These are phyloP conservation scores for Pythium monospermum DNA, from an alignment of 352 stramenopile species.

Conservation along the genomic window DNA sequence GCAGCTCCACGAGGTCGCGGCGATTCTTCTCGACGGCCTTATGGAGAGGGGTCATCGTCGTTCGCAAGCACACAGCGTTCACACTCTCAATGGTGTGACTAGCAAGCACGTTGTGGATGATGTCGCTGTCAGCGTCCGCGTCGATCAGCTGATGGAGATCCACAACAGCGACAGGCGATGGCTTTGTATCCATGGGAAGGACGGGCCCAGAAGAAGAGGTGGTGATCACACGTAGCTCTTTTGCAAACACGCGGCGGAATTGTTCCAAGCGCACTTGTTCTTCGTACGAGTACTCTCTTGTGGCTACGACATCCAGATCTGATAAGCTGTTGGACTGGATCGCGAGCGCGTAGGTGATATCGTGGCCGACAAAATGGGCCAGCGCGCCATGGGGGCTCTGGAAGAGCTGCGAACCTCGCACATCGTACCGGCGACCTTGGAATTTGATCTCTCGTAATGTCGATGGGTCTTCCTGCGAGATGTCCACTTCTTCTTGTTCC, in stretches of 20 bases:
- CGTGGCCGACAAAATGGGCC: constrained; percentile 51
- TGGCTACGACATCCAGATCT: constrained; percentile 32
- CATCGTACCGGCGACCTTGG: constrained; percentile 51
- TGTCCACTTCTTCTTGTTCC: constrained; percentile 22
- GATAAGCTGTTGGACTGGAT: constrained; percentile 32
- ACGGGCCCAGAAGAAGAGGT: too few species aligned
- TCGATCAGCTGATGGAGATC: constrained; percentile 46
- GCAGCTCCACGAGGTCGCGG: constrained; percentile 38
- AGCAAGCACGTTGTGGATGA: constrained; percentile 7
- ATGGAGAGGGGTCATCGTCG: constrained; percentile 59
- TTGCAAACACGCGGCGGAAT: constrained; percentile 41
- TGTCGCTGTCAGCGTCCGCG: constrained; percentile 18
- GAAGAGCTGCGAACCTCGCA: constrained; percentile 46
- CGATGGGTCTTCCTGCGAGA: background rate
- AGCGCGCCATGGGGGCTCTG: constrained; percentile 30
- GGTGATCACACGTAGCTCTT: constrained; percentile 31
- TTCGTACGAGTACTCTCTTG: constrained; percentile 44
- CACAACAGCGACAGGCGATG: too few species aligned
- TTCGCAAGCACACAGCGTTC: constrained; percentile 41
- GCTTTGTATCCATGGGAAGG: too few species aligned
- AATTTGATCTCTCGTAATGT: constrained; percentile 30
- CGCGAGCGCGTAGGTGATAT: constrained; percentile 52
- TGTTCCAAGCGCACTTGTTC: constrained; percentile 55
- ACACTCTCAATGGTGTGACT: constrained; percentile 15
- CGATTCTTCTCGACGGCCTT: constrained; percentile 61